Percentiles rank a stretch among this genome's conserved stretches.
These are phyloP conservation scores for Salix koriyanagi DNA, from an alignment of 345 rosid genomes.

Conservation along the genomic window DNA sequence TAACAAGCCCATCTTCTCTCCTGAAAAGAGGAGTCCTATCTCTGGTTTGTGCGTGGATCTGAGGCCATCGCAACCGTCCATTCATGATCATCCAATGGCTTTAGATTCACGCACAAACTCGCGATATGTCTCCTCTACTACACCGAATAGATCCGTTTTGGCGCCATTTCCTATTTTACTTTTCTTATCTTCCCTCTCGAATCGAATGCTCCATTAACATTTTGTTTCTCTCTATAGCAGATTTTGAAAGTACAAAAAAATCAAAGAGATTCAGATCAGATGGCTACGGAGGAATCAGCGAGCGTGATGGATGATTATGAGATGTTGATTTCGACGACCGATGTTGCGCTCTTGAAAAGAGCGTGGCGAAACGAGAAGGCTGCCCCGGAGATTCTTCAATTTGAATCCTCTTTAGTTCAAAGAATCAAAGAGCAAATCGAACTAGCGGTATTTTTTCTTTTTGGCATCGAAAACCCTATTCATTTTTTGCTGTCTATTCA, in stretches of 20 bases:
- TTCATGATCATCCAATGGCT: neutral
- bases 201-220: neutral
- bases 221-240: neutral
- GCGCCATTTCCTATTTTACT: slow-evolving; percentile 4
- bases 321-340: slow-evolving; percentile 55
- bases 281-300: slow-evolving; percentile 22
- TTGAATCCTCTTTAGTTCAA: slow-evolving; percentile 45
- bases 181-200: slow-evolving; percentile 1
- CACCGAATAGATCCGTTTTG: neutral
- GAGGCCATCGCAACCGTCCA: slow-evolving; percentile 25
- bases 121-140: slow-evolving; percentile 15
- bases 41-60: slow-evolving; percentile 27
- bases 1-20: neutral
- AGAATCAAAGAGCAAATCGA: slow-evolving; percentile 59
- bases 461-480: neutral
- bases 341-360: slow-evolving; percentile 57
- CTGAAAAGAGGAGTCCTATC: slow-evolving; percentile 4
- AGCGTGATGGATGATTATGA: slow-evolving; percentile 47
- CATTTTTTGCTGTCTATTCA: too few species aligned
- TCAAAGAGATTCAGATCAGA: slow-evolving; percentile 1
- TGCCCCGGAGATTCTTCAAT: slow-evolving; percentile 79
- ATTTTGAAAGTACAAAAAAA: neutral
- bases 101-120: slow-evolving; percentile 42
- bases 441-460: slow-evolving; percentile 37
- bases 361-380: slow-evolving; percentile 96